Percentiles rank a stretch among this genome's conserved stretches.
phyloP scores from a whole-genome alignment of 768 basidiomycete genomes.

The Rhizopogon vesiculosus region DNA sequence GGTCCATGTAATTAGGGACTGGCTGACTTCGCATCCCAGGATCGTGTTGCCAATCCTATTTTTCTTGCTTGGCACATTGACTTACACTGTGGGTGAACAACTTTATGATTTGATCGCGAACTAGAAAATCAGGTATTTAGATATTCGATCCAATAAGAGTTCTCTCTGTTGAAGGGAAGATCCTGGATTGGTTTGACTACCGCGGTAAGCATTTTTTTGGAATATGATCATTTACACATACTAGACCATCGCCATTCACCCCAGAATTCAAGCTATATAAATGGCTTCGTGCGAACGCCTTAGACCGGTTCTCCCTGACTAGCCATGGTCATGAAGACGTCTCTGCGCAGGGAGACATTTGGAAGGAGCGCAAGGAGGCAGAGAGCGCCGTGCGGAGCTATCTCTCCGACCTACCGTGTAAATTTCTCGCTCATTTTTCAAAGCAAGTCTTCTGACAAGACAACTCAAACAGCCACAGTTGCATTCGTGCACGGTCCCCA shows the following conservation, averaged over 20 bases:
- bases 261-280: constrained; percentile 70
- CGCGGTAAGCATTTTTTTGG: constrained; percentile 38
- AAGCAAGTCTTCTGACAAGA: constrained; percentile 4
- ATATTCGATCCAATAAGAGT: constrained; percentile 91
- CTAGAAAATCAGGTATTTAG: constrained; percentile 31
- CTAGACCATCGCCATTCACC: constrained; percentile 1
- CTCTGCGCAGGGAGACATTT: constrained; percentile 41
- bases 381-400: constrained; percentile 63
- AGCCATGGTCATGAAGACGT: constrained; percentile 13
- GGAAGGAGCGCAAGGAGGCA: constrained; percentile 85
- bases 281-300: constrained; percentile 64
- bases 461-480: constrained; percentile 49
- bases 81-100: constrained; percentile 66
- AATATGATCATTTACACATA: not conserved
- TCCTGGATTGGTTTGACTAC: constrained; percentile 83
- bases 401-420: constrained; percentile 73
- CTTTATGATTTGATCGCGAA: not conserved
- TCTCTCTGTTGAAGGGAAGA: constrained; percentile 75
- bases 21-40: constrained; percentile 83
- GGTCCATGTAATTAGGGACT: constrained; percentile 65
- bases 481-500: constrained; percentile 81
- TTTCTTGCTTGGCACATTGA: constrained; percentile 85
- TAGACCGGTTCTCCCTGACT: constrained; percentile 42
- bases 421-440: constrained; percentile 14
- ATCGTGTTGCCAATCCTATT: constrained; percentile 77